Percentiles rank a stretch among this genome's conserved stretches.
These are phyloP conservation scores for Nothophoma quercina DNA, from an alignment of 2,329 filamentous ascomycete species.

Conservation along the genomic window DNA sequence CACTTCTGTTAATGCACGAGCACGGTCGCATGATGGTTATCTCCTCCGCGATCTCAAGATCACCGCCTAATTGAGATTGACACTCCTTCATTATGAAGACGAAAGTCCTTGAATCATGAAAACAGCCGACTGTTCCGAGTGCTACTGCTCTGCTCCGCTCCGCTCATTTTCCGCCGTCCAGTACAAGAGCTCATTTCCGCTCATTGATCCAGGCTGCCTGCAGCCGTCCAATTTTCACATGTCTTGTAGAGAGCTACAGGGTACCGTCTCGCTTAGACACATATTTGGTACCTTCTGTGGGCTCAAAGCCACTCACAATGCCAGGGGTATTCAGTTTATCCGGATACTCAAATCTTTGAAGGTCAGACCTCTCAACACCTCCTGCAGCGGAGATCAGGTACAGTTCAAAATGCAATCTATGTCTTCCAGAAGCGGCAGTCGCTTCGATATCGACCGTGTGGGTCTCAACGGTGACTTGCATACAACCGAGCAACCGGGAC, in stretches of 20 bases:
- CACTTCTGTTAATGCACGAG: constrained; percentile 15
- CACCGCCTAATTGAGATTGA: constrained; percentile 4
- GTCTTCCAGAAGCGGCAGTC: constrained; percentile 24
- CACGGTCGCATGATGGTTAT: constrained; percentile 13
- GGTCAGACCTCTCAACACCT: neutral
- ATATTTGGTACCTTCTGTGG: neutral
- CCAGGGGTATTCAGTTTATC: constrained; percentile 11
- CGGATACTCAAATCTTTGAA: neutral
- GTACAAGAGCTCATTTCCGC: constrained; percentile 11
- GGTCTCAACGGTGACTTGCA: constrained; percentile 30
- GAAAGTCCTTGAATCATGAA: constrained; percentile 2
- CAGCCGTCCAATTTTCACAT: neutral
- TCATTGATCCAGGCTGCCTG: constrained; percentile 1
- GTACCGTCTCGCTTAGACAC: neutral
- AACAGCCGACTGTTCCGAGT: neutral
- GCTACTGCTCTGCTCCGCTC: constrained; percentile 14
- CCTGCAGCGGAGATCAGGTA: constrained; percentile 13
- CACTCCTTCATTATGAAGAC: neutral
- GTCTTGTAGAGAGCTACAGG: neutral
- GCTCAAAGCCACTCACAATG: neutral
- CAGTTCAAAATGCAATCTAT: constrained; percentile 1
- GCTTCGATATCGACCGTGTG: constrained; percentile 33
- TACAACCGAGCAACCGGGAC: constrained; percentile 40
- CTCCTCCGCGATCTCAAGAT: constrained; percentile 1
- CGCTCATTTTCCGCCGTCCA: constrained; percentile 9